These are phyloP conservation scores for Daldinia childiae DNA, from an alignment of 495 filamentous ascomycete genomes.

Conservation along the genomic window DNA sequence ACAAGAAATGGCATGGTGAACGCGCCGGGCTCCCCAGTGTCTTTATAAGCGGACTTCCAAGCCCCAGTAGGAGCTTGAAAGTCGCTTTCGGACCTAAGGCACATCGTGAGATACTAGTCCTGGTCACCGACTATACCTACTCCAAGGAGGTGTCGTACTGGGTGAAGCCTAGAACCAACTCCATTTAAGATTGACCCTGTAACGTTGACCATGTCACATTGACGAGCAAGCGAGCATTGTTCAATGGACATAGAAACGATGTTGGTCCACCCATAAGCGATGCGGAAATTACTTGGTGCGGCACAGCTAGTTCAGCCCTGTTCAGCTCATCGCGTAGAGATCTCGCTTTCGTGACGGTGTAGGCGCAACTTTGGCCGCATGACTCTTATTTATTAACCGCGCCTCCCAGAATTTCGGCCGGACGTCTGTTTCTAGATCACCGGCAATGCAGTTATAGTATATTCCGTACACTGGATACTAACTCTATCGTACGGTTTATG, in stretches of 20 bases:
- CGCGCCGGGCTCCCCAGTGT: background rate
- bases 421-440: background rate
- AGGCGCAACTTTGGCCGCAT: background rate
- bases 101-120: slow-evolving; percentile 19
- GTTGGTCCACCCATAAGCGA: background rate
- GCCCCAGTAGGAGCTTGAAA: background rate
- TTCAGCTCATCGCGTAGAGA: background rate
- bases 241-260: background rate
- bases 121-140: background rate
- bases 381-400: background rate
- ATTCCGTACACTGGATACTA: too few species aligned
- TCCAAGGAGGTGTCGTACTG: background rate
- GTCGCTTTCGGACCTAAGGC: background rate
- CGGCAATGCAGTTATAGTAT: background rate
- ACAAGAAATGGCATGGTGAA: slow-evolving; percentile 22
- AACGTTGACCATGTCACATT: slow-evolving; percentile 13
- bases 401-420: background rate
- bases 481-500: background rate
- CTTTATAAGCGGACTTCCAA: slow-evolving; percentile 13
- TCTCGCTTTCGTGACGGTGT: background rate
- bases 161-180: background rate
- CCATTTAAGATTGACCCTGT: slow-evolving; percentile 2
- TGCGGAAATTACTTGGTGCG: slow-evolving; percentile 13
- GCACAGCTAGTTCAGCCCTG: slow-evolving; percentile 22
- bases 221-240: slow-evolving; percentile 1